A percentile compares a stretch with the other conserved stretches of the same genome.
phyloP scores from a whole-genome alignment of 306 rosid species.

The Casuarina equisetifolia region DNA sequence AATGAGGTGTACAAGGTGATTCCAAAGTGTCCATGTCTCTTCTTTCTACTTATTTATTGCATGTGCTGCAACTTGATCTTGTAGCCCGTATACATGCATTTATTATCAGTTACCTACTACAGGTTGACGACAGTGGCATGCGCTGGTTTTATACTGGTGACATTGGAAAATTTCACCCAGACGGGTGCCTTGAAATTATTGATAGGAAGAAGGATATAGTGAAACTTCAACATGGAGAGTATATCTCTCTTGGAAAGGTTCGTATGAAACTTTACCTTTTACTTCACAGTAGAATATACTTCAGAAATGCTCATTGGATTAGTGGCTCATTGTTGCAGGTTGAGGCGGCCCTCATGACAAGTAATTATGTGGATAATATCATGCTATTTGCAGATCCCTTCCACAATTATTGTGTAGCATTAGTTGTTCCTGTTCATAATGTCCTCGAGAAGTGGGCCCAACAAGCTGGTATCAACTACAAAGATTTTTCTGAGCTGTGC shows the following conservation, averaged over 20 bases:
- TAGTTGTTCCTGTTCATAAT: constrained; percentile 56
- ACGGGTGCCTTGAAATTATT: constrained; percentile 88
- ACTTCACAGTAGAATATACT: constrained; percentile 4
- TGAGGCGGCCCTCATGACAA: constrained; percentile 66
- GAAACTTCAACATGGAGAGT: constrained; percentile 98
- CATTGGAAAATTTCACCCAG: constrained; percentile 78
- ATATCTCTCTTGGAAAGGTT: constrained; percentile 93
- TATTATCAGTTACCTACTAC: constrained; percentile 17
- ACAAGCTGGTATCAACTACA: constrained; percentile 53
- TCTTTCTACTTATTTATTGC: constrained; percentile 6
- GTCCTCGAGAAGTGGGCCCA: constrained; percentile 80
- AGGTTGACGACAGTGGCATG: constrained; percentile 84
- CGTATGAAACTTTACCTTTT: constrained; percentile 10
- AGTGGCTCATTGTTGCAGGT: constrained; percentile 50
- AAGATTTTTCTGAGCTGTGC: constrained; percentile 70
- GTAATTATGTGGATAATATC: constrained; percentile 67
- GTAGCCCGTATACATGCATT: constrained; percentile 16
- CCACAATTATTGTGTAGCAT: constrained; percentile 72
- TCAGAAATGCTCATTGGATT: constrained; percentile 10
- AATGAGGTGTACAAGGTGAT: constrained; percentile 81
- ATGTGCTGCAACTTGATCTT: constrained; percentile 12
- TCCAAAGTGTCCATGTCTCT: constrained; percentile 4
- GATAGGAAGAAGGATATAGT: constrained; percentile 94
- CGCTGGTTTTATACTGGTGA: constrained; percentile 90
- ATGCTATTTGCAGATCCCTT: constrained; percentile 87